Conservation (phyloP, 2,329 filamentous ascomycete genomes). For the Sphaerulina populicola region DNA sequence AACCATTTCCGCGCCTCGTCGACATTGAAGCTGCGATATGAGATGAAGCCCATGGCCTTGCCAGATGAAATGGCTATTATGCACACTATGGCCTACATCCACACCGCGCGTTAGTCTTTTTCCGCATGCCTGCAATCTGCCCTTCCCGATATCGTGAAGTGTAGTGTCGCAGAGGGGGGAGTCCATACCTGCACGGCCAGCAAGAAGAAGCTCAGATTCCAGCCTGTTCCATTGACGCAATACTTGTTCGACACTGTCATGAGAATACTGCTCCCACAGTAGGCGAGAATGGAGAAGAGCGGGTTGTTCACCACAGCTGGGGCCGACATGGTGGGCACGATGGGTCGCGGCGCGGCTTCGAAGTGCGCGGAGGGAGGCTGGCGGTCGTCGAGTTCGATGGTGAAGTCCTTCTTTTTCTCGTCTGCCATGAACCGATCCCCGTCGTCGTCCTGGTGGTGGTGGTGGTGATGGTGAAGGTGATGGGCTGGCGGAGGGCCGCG, state of each 20-base stretch:
- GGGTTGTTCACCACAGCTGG: constrained; percentile 55
- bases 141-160: neutral
- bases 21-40: constrained; percentile 71
- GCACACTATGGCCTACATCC: constrained; percentile 70
- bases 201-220: constrained; percentile 96
- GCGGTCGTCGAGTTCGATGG: constrained; percentile 60
- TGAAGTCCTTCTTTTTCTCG: constrained; percentile 78
- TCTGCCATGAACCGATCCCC: constrained; percentile 57
- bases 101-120: constrained; percentile 8
- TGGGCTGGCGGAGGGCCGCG: constrained; percentile 2
- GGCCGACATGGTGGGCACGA: constrained; percentile 44
- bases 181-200: constrained; percentile 75
- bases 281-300: constrained; percentile 70
- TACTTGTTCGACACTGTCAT: constrained; percentile 99
- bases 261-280: constrained; percentile 92
- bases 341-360: constrained; percentile 25
- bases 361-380: constrained; percentile 41
- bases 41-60: constrained; percentile 75
- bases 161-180: neutral
- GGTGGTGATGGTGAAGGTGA: neutral
- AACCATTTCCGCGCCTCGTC: constrained; percentile 97
- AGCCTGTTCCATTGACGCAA: constrained; percentile 79
- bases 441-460: constrained; percentile 6
- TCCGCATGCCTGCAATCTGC: neutral
- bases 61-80: constrained; percentile 72